Base-by-base conservation (phyloP, 441 rosid genomes). In the Adansonia gregorii region DNA sequence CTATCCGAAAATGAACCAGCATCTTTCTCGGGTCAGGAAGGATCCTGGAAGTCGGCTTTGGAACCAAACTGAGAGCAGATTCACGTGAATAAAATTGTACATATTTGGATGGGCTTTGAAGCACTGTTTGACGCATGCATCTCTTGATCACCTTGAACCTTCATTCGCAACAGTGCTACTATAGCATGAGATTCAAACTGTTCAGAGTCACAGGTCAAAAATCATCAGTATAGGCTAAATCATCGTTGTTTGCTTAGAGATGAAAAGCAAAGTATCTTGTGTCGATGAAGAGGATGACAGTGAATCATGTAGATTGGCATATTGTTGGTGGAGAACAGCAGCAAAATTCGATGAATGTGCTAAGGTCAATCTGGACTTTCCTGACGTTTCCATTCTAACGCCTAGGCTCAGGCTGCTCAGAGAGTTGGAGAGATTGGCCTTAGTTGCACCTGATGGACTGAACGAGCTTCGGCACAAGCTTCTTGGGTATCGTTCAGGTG, bases 301-400 rank as follows among this genome's bases (percentile, higher is more conserved):
- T 67, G 80, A 63, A 2, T 78, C 83, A 9, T 78, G 85, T 43
- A 39, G 73, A 15, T 45, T 74, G 75, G 72, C 70, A 11, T 78
- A 46, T 72, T 83, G 79, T 61, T 90, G 92, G 92, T 88, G 93
- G 93, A 83, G 88, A 78, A 81, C 90, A 6, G 87, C 83, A 0
- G 76, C 84, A 3, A 82, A 83, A 68, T 88, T 78, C 49, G 89
- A 86, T 49, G 86, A 89, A 72, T 82, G 79, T 65, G 76, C 64
- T 14, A 76, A 75, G 78, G 64, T 83, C 72, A 80, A 81, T 72
- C 79, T 68, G 70, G 86, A 76, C 49, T 68, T 82, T 22, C 87
- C 88, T 17, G 71, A 76, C 31, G 72, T 85, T 54, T 83, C 83
- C 7, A 75, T 56, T 14, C 82, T 87, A 48, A 84, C 89, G 1